Conservation (phyloP, 306 rosid species). For the Bauhinia variegata region DNA sequence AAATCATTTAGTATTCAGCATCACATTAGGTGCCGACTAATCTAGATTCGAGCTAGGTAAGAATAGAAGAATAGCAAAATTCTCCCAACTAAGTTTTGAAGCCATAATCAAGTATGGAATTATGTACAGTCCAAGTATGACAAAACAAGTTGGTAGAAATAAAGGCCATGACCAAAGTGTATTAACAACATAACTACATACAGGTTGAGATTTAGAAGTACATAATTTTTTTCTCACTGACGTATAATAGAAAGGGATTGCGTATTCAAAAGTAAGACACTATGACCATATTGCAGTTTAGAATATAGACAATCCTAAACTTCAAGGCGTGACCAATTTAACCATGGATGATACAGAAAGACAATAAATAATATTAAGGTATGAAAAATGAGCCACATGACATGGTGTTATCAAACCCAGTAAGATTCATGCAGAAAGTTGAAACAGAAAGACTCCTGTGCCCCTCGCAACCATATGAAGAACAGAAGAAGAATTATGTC, state of each 20-base stretch:
- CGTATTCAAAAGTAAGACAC: neutral
- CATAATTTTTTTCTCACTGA: neutral
- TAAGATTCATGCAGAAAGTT: slow-evolving; percentile 8
- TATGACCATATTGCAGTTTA: neutral
- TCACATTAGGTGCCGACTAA: no score
- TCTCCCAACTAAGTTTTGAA: no score
- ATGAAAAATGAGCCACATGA: neutral
- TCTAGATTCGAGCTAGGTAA: no score
- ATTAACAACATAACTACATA: neutral
- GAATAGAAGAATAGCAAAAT: no score
- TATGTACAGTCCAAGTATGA: neutral
- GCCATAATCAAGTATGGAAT: no score
- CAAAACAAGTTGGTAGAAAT: no score
- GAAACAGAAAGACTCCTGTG: slow-evolving; percentile 16
- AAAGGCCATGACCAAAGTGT: neutral
- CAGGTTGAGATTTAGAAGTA: neutral
- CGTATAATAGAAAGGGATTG: neutral
- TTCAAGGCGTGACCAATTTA: slow-evolving; percentile 6
- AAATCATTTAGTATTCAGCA: no score
- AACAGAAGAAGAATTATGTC: slow-evolving; percentile 2
- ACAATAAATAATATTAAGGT: neutral
- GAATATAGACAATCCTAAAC: neutral
- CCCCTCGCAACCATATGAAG: slow-evolving; percentile 22
- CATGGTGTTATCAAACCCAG: neutral
- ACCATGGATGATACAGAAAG: neutral